These are phyloP conservation scores for Phaseolus lunatus DNA, from an alignment of 306 rosid species.

Conservation along the genomic window DNA sequence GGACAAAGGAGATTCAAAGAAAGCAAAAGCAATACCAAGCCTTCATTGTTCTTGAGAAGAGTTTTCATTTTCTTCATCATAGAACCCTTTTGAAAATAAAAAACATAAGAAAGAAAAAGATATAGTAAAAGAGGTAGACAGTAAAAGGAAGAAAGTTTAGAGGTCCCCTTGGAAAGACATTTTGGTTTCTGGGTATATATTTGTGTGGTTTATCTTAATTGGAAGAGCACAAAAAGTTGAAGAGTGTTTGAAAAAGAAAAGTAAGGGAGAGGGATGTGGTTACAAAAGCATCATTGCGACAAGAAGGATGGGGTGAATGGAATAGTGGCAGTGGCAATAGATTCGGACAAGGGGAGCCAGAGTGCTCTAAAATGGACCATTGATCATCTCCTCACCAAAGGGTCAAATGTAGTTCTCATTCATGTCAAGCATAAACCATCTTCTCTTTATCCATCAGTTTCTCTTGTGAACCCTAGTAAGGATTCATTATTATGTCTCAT, in stretches of 20 bases:
- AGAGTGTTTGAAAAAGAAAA: neutral
- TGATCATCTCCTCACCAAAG: constrained; percentile 68
- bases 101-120: neutral
- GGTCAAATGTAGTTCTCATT: constrained; percentile 67
- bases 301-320: constrained; percentile 73
- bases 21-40: neutral
- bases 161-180: neutral
- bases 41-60: constrained; percentile 14
- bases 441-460: constrained; percentile 37
- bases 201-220: constrained; percentile 10
- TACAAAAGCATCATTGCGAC: constrained; percentile 56
- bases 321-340: constrained; percentile 92
- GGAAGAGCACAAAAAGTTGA: constrained; percentile 4
- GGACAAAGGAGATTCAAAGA: constrained; percentile 32
- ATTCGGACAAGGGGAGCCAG: constrained; percentile 81
- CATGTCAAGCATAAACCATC: constrained; percentile 70
- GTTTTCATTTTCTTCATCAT: neutral
- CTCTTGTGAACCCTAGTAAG: constrained; percentile 59
- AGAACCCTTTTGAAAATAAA: neutral
- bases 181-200: constrained; percentile 1
- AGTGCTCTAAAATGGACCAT: constrained; percentile 82
- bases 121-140: neutral
- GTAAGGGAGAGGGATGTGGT: constrained; percentile 68
- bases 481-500: neutral
- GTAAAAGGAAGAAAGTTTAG: neutral